Conservation (phyloP, 2,329 filamentous ascomycete genomes). For the Epichloe uncinata region DNA sequence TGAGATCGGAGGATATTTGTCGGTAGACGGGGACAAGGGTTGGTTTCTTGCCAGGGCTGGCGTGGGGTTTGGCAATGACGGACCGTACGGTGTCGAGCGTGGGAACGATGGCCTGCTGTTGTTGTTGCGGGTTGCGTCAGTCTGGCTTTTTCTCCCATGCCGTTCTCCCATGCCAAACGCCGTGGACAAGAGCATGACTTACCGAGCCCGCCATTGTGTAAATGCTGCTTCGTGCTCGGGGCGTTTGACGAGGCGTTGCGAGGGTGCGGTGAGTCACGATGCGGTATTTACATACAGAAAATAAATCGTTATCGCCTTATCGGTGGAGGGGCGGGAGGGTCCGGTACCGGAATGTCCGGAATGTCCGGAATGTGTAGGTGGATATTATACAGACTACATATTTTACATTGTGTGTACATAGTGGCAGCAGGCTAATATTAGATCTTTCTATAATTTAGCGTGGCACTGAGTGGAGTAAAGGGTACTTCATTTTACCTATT, state of each 20-base stretch:
- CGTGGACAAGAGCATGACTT: conserved; percentile 6
- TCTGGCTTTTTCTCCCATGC: no score
- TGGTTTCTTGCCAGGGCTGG: conserved; percentile 21
- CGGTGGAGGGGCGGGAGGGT: neutral
- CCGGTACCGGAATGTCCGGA: no score
- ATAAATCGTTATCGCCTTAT: neutral
- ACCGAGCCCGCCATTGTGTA: conserved; percentile 17
- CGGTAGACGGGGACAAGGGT: conserved; percentile 75
- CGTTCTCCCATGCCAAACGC: no score
- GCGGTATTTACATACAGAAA: neutral
- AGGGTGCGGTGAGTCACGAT: neutral
- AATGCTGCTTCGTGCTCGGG: neutral
- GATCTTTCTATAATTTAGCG: no score
- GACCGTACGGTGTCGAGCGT: conserved; percentile 33
- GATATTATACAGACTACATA: no score
- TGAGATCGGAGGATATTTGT: conserved; percentile 78
- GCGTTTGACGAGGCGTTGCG: neutral
- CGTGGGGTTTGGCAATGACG: conserved; percentile 25
- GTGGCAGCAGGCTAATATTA: no score
- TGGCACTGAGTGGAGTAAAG: no score
- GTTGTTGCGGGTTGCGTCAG: conserved; percentile 3
- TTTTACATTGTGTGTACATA: no score
- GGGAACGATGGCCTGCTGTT: conserved; percentile 29
- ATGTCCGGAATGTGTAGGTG: no score
- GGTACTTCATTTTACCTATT: no score